These are phyloP conservation scores for Aspergillus ruber DNA, from an alignment of 2,329 filamentous ascomycete species.

Conservation along the genomic window DNA sequence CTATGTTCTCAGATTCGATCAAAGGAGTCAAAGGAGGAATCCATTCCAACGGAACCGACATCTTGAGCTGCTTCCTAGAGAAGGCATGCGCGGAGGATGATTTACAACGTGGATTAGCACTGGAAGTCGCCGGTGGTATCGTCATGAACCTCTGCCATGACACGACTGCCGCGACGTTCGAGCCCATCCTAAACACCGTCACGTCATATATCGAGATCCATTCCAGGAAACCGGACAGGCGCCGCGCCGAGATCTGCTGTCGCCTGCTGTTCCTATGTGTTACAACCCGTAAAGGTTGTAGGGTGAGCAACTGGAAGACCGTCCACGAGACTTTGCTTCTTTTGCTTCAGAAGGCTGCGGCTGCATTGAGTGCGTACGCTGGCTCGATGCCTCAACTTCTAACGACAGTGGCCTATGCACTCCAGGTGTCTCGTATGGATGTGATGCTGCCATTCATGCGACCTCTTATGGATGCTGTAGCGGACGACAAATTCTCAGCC, in stretches of 20 bases:
- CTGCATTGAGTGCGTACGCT: conserved; percentile 17
- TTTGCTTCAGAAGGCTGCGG: conserved; percentile 42
- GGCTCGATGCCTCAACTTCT: conserved; percentile 33
- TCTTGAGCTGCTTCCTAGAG: conserved; percentile 47
- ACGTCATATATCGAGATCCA: conserved; percentile 42
- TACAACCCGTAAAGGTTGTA: conserved; percentile 70
- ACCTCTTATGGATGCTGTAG: conserved; percentile 59
- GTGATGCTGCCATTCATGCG: conserved; percentile 65
- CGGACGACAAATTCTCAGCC: conserved; percentile 57
- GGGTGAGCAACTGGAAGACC: conserved; percentile 65
- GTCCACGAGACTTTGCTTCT: conserved; percentile 54
- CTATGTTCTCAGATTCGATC: conserved; percentile 77
- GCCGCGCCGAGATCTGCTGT: conserved; percentile 35
- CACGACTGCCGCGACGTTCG: conserved; percentile 66
- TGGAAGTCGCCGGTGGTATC: conserved; percentile 66
- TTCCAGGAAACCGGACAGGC: conserved; percentile 30
- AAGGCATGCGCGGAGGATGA: conserved; percentile 23
- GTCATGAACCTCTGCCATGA: conserved; percentile 79
- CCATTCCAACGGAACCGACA: conserved; percentile 51
- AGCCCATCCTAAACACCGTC: conserved; percentile 59
- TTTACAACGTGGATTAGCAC: conserved; percentile 27
- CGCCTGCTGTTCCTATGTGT: conserved; percentile 56
- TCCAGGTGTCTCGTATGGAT: conserved; percentile 74
- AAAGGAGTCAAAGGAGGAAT: conserved; percentile 55
- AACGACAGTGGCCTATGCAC: conserved; percentile 53